Percentiles rank a stretch among this genome's conserved stretches.
Evolutionary conservation across 306 rosid species (phyloP).

Genomic region (Lathyrus oleraceus): DNA sequence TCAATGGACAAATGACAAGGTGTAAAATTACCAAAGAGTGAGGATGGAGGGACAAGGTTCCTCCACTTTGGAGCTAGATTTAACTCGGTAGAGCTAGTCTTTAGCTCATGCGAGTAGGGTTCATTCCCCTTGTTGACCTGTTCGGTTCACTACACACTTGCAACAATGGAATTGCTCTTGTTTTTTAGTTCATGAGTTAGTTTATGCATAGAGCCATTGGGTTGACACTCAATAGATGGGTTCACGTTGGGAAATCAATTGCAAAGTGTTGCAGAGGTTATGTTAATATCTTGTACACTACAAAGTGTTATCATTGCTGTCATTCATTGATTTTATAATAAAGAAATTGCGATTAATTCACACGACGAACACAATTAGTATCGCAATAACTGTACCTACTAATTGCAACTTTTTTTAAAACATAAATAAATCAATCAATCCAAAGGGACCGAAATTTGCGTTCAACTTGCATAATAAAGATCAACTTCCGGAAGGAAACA

Average conservation of each 20-base stretch:
- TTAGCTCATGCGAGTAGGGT: conserved; percentile 10
- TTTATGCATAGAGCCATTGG: background rate
- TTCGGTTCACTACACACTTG: background rate
- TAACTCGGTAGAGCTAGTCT: conserved; percentile 10
- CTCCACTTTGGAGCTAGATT: background rate
- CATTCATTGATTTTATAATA: too few species aligned
- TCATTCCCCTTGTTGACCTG: background rate
- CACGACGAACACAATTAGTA: too few species aligned
- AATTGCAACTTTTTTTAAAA: too few species aligned
- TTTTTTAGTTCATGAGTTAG: background rate
- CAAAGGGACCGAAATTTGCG: background rate
- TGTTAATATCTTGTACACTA: background rate
- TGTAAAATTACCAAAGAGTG: conserved; percentile 3
- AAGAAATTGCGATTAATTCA: too few species aligned
- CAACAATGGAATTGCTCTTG: background rate
- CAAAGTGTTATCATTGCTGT: background rate
- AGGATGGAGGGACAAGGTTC: conserved; percentile 3
- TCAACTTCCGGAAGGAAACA: background rate
- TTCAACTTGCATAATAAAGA: background rate
- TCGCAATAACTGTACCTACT: too few species aligned
- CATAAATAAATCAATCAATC: background rate
- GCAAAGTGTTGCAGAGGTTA: background rate
- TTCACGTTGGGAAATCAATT: background rate
- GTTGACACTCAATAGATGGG: background rate
- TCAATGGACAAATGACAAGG: conserved; percentile 4